A percentile compares a stretch with the other conserved stretches of the same genome.
Conservation (phyloP, 2,329 filamentous ascomycete genomes). For the Ambrosiella beaveri region DNA sequence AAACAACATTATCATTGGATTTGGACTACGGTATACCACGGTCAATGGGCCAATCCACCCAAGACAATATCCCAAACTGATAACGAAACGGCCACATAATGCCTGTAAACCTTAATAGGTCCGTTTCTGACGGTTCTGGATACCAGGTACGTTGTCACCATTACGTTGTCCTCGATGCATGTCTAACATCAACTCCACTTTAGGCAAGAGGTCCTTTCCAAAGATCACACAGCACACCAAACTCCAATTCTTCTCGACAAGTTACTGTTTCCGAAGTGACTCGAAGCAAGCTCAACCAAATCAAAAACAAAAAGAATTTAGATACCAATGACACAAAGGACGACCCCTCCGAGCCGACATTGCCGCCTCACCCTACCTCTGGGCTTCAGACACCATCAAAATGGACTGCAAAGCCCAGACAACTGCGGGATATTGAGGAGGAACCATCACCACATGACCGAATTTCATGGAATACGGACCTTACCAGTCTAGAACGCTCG, state of each 20-base stretch:
- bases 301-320: conserved; percentile 29
- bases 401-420: conserved; percentile 34
- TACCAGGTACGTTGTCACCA: conserved; percentile 11
- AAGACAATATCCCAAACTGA: neutral
- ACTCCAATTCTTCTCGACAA: neutral
- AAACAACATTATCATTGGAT: no score
- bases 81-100: conserved; percentile 15
- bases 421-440: conserved; percentile 26
- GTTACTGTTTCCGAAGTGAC: conserved; percentile 36
- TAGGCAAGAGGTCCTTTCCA: conserved; percentile 27
- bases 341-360: conserved; percentile 9
- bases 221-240: conserved; percentile 30
- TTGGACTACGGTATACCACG: no score
- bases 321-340: conserved; percentile 10
- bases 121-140: conserved; percentile 6
- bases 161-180: conserved; percentile 20
- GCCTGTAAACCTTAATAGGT: conserved; percentile 6
- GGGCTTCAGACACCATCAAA: conserved; percentile 34
- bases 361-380: conserved; percentile 20
- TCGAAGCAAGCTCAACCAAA: conserved; percentile 41
- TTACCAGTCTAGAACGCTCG: conserved; percentile 25
- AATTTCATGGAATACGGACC: conserved; percentile 41
- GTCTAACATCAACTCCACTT: conserved; percentile 5
- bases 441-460: conserved; percentile 42
- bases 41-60: conserved; percentile 8